phyloP scores from a whole-genome alignment of 2,329 filamentous ascomycete species.

The Chrysosporium keratinophilum region DNA sequence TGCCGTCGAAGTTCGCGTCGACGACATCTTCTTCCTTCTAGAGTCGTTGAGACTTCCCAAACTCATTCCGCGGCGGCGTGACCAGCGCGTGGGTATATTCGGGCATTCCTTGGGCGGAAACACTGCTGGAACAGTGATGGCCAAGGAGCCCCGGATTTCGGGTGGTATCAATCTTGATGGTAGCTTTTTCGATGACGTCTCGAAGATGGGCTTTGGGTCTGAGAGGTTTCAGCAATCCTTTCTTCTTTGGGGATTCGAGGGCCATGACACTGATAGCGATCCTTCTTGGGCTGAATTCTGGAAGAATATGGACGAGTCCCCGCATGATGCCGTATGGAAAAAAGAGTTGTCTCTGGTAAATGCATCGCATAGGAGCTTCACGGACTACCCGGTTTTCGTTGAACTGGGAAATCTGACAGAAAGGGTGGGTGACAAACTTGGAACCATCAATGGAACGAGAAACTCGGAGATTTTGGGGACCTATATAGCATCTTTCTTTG shows the following conservation, averaged over 20 bases:
- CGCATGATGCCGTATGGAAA: conserved; percentile 14
- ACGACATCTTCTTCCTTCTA: conserved; percentile 13
- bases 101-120: conserved; percentile 33
- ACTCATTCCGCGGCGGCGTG: neutral
- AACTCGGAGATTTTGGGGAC: conserved; percentile 14
- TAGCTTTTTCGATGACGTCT: conserved; percentile 18
- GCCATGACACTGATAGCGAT: conserved; percentile 13
- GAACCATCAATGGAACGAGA: conserved; percentile 15
- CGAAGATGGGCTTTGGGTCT: conserved; percentile 13
- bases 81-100: conserved; percentile 18
- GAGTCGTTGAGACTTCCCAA: conserved; percentile 10
- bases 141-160: conserved; percentile 19
- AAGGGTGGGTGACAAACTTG: conserved; percentile 11
- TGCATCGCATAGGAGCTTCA: conserved; percentile 16
- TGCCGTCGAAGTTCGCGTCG: conserved; percentile 14
- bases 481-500: conserved; percentile 18
- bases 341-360: conserved; percentile 15
- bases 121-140: conserved; percentile 20
- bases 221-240: conserved; percentile 14
- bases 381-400: conserved; percentile 17
- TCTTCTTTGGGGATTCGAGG: conserved; percentile 14
- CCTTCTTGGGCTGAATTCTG: conserved; percentile 17
- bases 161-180: conserved; percentile 32
- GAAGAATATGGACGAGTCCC: conserved; percentile 9
- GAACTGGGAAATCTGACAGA: conserved; percentile 12